Evolutionary conservation across 768 basidiomycete species (phyloP), one percentile per base, ranked within the genome.

Genomic region (Dendrothele bispora): DNA sequence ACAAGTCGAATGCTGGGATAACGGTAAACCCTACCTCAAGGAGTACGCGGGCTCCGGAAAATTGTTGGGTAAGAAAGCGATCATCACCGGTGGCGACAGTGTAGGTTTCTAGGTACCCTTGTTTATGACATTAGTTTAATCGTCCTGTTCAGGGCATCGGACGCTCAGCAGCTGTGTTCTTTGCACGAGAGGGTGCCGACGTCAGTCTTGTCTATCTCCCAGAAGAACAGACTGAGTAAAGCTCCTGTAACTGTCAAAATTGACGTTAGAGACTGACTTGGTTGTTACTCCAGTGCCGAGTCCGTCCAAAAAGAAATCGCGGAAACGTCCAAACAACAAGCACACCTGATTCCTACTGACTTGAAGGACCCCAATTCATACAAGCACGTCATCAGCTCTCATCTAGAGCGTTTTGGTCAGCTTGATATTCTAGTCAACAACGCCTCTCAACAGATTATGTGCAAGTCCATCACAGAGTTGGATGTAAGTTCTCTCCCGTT

Each of bases 351-450:
- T 59, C 61, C 54, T 17, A 61, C 61, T 20, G 75, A 82, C 59
- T 64, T 85, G 20, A 71, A 70, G 56, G 56, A 71, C 4, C 66
- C 69, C 15, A 54, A 52, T 1, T 64, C 70, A 24, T 70, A 74
- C 58, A 67, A 80, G 54, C 59, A 64, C 2, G 61, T 79, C 46
- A 63, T 83, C 47, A 68, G 77, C 7, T 60, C 67, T 38, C 82
- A 83, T 56, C 53, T 82, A 48, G 51, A 66, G 26, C 65, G 58
- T 38, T 80, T 72, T 50, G 68, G 70, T 17, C 64, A 66, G 45
- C 58, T 82, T 22, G 76, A 84, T 57, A 69, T 84, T 39, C 67
- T 83, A 39, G 79, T 85, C 46, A 82, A 83, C 62, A 82, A 83
- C 59, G 80, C 79, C 17, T 72, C 70, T 34, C 78, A 80, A 55